A percentile compares a stretch with the other conserved stretches of the same genome.
Conservation (phyloP, 2,329 filamentous ascomycete genomes). For the Hypocrella siamensis region DNA sequence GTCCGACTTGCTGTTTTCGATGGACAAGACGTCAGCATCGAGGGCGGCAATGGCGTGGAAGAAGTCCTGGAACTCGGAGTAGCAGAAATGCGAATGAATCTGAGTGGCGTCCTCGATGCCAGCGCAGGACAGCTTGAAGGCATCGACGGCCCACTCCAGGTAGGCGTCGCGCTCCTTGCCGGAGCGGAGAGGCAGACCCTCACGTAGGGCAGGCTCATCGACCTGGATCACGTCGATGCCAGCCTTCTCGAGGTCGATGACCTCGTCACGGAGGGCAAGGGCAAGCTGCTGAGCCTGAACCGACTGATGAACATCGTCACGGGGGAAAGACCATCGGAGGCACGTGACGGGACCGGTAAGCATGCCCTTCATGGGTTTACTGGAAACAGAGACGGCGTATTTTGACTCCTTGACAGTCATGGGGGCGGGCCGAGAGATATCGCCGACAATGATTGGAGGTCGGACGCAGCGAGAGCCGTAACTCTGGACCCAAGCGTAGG, state of each 20-base stretch:
- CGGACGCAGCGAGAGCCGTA: conserved; percentile 98
- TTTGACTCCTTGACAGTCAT: conserved; percentile 99
- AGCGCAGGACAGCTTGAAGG: conserved; percentile 89
- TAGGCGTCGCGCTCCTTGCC: conserved; percentile 94
- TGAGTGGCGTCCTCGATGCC: conserved; percentile 92
- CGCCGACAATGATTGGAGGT: conserved; percentile 95
- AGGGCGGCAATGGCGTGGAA: conserved; percentile 99
- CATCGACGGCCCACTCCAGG: conserved; percentile 92
- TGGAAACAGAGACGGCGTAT: conserved; percentile 89
- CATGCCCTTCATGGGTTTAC: conserved; percentile 99
- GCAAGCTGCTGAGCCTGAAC: conserved; percentile 98
- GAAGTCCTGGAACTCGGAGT: conserved; percentile 99
- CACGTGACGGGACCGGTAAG: conserved; percentile 98
- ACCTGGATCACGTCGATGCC: conserved; percentile 98
- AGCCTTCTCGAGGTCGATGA: conserved; percentile 92
- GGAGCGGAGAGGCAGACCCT: conserved; percentile 91
- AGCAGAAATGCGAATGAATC: conserved; percentile 99
- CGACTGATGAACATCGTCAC: conserved; percentile 98
- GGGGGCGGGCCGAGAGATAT: conserved; percentile 88
- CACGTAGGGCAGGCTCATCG: conserved; percentile 96
- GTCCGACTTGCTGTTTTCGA: conserved; percentile 99
- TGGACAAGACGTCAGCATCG: conserved; percentile 94
- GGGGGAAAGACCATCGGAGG: conserved; percentile 98
- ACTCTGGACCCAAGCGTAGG: conserved; percentile 95
- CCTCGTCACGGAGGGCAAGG: conserved; percentile 95